Base-by-base conservation (phyloP, 169 alveolate genomes). In the Plasmodium ovale region DNA sequence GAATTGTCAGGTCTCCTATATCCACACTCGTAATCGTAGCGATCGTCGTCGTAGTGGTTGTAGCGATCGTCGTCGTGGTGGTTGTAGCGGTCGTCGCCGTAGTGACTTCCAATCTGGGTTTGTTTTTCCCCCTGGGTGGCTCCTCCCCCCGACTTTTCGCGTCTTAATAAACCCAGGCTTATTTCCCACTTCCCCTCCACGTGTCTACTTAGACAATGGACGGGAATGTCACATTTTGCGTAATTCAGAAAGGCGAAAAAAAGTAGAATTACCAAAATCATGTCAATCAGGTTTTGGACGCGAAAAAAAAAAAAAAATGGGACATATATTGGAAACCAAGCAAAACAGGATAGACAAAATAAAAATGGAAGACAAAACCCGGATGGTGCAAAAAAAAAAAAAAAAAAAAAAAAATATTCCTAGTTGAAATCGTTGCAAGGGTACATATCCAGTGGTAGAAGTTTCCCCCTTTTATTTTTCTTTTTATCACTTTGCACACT, bases 171-270 rank as follows among this genome's bases (percentile, higher is more conserved):
- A 16, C 90, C 90, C 54, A 82, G 3, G 14, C 44, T 65, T 4
- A 82, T 82, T 31, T 82, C 90, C 90, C 90, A 82, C 42, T 25
- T 49, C 12, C 90, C 90, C 21, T 65, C 82, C 21, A 82, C 90
- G 25, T 82, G 84, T 64, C 90, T 82, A 35, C 90, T 82, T 59
- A 82, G 21, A n/a, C 90, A 82, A 44, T 82, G 90, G 49, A 82
- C 90, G 3, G 90, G 90, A 19, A 82, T 64, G 59, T 82, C 90
- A 82, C 90, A 82, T 65, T 82, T 65, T 39, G 58, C 62, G 58
- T 65, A 58, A 51, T 70, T 82, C 39, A 65, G 54, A 58, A 65
- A 64, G 53, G 59, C 7, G 5, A 51, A 49, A 49, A 64, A 65
- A 25, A 82, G 31, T 6, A 33, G 9, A 82, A 39, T 19, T 23